phyloP scores from a whole-genome alignment of 2,329 filamentous ascomycete genomes.

The Colletotrichum trifolii region DNA sequence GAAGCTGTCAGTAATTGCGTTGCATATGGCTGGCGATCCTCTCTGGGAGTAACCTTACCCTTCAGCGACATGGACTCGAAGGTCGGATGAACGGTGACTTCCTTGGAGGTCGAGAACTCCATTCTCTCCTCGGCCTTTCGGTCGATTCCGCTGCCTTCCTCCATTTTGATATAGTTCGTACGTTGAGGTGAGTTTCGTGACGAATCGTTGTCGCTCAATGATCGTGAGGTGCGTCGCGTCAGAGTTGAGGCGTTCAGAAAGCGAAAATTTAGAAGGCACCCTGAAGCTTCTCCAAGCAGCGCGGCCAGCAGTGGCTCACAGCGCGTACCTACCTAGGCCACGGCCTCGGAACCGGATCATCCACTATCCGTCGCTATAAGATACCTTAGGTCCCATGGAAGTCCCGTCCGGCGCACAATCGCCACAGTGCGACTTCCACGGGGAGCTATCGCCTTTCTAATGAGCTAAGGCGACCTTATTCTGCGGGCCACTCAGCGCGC shows the following conservation, averaged over 20 bases:
- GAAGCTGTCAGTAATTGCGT: background rate
- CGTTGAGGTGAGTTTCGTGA: background rate
- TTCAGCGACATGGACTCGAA: slow-evolving; percentile 98
- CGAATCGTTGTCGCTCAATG: background rate
- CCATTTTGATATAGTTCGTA: slow-evolving; percentile 71
- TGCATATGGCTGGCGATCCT: background rate
- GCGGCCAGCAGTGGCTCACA: slow-evolving; percentile 5
- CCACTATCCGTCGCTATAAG: background rate
- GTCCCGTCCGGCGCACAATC: background rate
- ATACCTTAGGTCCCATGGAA: too few relatives aligned
- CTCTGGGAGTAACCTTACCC: slow-evolving; percentile 54
- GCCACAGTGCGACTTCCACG: slow-evolving; percentile 4
- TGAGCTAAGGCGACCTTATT: slow-evolving; percentile 36
- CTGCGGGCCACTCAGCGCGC: slow-evolving; percentile 28
- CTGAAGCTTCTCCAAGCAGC: slow-evolving; percentile 19
- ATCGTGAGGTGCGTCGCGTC: background rate
- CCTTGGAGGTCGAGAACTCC: slow-evolving; percentile 98
- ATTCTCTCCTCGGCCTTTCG: slow-evolving; percentile 95
- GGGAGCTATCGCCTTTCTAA: background rate
- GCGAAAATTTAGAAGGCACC: slow-evolving; percentile 34
- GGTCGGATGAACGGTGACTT: slow-evolving; percentile 93
- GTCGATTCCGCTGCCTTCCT: slow-evolving; percentile 82
- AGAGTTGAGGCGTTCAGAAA: background rate
- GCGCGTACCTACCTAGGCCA: background rate
- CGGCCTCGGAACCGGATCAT: slow-evolving; percentile 22